A percentile compares a stretch with the other conserved stretches of the same genome.
phyloP scores from a whole-genome alignment of 2,329 filamentous ascomycete species.

The Fusarium sp. region DNA sequence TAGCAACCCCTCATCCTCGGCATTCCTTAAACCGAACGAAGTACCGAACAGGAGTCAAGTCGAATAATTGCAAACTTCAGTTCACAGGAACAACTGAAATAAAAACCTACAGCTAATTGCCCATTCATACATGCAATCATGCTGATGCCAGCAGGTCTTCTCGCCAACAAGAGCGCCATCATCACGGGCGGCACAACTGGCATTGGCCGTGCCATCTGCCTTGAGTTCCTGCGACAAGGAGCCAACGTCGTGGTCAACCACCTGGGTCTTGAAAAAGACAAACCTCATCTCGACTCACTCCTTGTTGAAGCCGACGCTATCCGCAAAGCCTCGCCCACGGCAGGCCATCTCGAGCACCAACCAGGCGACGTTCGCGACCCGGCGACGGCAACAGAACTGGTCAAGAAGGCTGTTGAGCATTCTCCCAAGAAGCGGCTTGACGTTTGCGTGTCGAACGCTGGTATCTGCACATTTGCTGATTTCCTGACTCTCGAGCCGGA shows the following conservation, averaged over 20 bases:
- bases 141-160: constrained; percentile 65
- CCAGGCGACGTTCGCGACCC: constrained; percentile 83
- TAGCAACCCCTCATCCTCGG: constrained; percentile 11
- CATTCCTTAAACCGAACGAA: background rate
- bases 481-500: constrained; percentile 81
- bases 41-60: background rate
- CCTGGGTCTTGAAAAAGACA: constrained; percentile 70
- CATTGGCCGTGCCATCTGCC: constrained; percentile 86
- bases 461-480: constrained; percentile 88
- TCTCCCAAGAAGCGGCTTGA: constrained; percentile 69
- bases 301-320: constrained; percentile 65
- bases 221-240: constrained; percentile 83
- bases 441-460: constrained; percentile 89
- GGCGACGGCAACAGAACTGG: constrained; percentile 76
- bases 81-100: background rate
- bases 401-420: constrained; percentile 72
- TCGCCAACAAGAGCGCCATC: constrained; percentile 82
- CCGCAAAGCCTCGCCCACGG: constrained; percentile 57
- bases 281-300: constrained; percentile 65
- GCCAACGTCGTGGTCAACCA: constrained; percentile 86
- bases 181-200: constrained; percentile 90
- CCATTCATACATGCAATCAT: constrained; percentile 49
- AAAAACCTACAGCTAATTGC: background rate
- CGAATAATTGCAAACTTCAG: background rate
- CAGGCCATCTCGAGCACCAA: constrained; percentile 73